Base-by-base conservation (phyloP, 495 filamentous ascomycete genomes). In the Penicillium ucsense region DNA sequence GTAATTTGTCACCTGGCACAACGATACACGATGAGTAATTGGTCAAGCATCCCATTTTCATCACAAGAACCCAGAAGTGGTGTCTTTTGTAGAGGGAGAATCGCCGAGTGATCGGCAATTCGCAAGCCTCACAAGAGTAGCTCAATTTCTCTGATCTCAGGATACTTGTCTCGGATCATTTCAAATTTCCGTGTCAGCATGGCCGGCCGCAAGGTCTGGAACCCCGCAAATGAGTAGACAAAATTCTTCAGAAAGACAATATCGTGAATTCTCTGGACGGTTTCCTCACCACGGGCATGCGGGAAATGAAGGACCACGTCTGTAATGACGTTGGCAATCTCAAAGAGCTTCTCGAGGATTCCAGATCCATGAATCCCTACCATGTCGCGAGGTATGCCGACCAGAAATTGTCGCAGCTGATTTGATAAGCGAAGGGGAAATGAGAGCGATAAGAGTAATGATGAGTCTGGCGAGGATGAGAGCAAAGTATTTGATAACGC, bases 331-430 rank as follows among this genome's bases (percentile, higher is more conserved):
- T 41, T 41, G 0, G 39, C 39, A 4, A 41, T 41, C 8, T 41
- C 39, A 6, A 31, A 41, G 3, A 41, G 9, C 30, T 41, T 82
- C 45, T 78, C 70, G 28, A 75, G 66, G 29, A 82, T 75, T 0
- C 73, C 72, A 40, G 70, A 73, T 0, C 78, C 78, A 51, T 82
- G 77, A 20, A 82, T 64, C 11, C 70, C 66, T 33, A 82, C 72
- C 40, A 63, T 68, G 35, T 69, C 62, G 1, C 66, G 48, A 6
- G 73, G 67, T 9, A 79, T 61, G 5, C 57, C 64, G 1, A 62
- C 56, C n/a, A 78, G 64, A 35, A 73, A 67, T 33, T 67, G 50
- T 3, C 73, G 63, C 2, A 82, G 62, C 35, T 72, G 65, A 41
- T 66, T 63, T 4, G 73, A 75, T 9, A 81, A 62, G 4, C 68